Evolutionary conservation across 169 alveolate genomes (phyloP).

Genomic region (Eimeria brunetti): DNA sequence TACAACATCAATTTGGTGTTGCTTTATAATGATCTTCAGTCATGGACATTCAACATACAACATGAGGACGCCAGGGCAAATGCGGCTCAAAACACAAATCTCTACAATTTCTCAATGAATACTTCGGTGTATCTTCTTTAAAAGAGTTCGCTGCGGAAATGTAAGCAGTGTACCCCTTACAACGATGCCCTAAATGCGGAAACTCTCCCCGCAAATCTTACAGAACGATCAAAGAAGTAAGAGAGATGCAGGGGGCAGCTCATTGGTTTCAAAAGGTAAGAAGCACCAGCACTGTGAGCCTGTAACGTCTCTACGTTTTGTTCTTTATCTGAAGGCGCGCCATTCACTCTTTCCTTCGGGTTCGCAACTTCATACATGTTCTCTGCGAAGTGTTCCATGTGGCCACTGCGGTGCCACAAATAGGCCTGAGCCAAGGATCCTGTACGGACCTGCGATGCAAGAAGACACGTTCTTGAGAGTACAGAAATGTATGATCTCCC

Average conservation of each 20-base stretch:
- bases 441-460: slow-evolving; percentile 93
- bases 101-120: no score
- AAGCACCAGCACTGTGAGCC: not conserved
- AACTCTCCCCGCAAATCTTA: not conserved
- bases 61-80: not conserved
- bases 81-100: no score
- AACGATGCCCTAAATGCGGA: not conserved
- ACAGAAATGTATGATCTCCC: not conserved
- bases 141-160: not conserved
- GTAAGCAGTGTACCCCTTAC: not conserved
- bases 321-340: not conserved
- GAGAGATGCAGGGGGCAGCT: slow-evolving; percentile 78
- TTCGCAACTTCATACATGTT: slow-evolving; percentile 84
- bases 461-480: not conserved
- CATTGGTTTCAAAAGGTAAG: slow-evolving; percentile 73
- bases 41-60: not conserved
- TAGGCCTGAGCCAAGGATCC: slow-evolving; percentile 97
- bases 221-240: slow-evolving; percentile 23
- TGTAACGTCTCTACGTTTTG: not conserved
- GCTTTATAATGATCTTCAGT: not conserved
- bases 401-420: slow-evolving; percentile 98
- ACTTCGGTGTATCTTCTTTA: not conserved
- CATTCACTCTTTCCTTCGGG: not conserved
- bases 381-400: slow-evolving; percentile 97
- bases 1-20: not conserved